Percentiles rank a stretch among this genome's conserved stretches.
These are phyloP conservation scores for Aphanomyces euteiches DNA, from an alignment of 352 stramenopile genomes.

Conservation along the genomic window DNA sequence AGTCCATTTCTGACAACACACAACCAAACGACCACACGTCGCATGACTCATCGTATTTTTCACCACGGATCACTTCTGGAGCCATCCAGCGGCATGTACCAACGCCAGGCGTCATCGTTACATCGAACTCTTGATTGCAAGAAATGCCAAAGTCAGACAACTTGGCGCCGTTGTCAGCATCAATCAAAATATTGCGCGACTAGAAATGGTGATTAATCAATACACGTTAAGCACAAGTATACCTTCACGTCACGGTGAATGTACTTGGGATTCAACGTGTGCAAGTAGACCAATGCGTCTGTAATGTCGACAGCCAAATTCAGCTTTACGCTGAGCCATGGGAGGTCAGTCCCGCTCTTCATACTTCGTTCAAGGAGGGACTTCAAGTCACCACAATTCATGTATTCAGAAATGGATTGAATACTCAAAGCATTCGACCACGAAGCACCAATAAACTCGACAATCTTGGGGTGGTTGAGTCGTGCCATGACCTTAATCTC, in stretches of 20 bases:
- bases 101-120: conserved; percentile 66
- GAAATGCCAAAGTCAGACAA: conserved; percentile 69
- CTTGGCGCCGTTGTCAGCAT: conserved; percentile 55
- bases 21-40: conserved; percentile 56
- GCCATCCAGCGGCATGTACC: conserved; percentile 52
- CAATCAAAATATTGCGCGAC: conserved; percentile 65
- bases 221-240: too few relatives aligned
- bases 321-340: conserved; percentile 61
- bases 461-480: conserved; percentile 68
- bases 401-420: conserved; percentile 60
- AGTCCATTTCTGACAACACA: conserved; percentile 48
- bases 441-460: conserved; percentile 61
- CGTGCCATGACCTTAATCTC: conserved; percentile 64
- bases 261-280: conserved; percentile 61
- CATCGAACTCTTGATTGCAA: conserved; percentile 47
- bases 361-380: conserved; percentile 45
- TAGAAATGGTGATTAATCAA: background rate
- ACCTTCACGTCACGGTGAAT: conserved; percentile 61
- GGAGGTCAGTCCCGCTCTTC: conserved; percentile 39
- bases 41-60: conserved; percentile 45
- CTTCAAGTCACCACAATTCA: conserved; percentile 63
- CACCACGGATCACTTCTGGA: conserved; percentile 46
- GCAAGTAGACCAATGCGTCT: conserved; percentile 66
- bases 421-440: conserved; percentile 64
- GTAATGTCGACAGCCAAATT: conserved; percentile 69